These are phyloP conservation scores for Dendryphion nanum DNA, from an alignment of 2,329 filamentous ascomycete species.

Conservation along the genomic window DNA sequence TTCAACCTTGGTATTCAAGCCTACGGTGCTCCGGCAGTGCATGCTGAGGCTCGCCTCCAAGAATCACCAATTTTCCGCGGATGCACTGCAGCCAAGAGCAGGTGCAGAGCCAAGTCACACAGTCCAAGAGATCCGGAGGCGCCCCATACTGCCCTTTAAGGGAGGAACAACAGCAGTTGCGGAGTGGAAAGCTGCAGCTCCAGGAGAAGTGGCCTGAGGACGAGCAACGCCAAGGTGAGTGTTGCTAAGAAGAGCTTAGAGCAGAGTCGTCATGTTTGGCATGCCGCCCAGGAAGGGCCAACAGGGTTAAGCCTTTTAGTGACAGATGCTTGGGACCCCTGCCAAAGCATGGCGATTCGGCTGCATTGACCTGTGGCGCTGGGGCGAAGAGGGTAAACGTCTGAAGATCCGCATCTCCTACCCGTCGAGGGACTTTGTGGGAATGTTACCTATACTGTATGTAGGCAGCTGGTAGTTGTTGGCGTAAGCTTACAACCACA, in stretches of 20 bases:
- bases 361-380: not conserved
- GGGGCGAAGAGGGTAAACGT: slow-evolving; percentile 1
- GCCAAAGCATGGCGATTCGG: slow-evolving; percentile 4
- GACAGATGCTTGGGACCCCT: slow-evolving; percentile 20
- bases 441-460: too few relatives aligned
- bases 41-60: slow-evolving; percentile 1
- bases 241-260: slow-evolving; percentile 15
- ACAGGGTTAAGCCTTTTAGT: slow-evolving; percentile 17
- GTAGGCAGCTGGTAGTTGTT: too few relatives aligned
- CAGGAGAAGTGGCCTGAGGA: slow-evolving; percentile 6
- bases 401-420: slow-evolving; percentile 6
- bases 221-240: slow-evolving; percentile 13
- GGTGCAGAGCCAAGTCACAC: slow-evolving; percentile 27
- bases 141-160: too few relatives aligned
- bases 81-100: slow-evolving; percentile 17
- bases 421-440: too few relatives aligned
- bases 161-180: too few relatives aligned
- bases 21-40: slow-evolving; percentile 2
- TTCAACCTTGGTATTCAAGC: slow-evolving; percentile 6
- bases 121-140: slow-evolving; percentile 10
- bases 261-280: slow-evolving; percentile 7
- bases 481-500: too few relatives aligned
- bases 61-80: not conserved
- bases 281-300: slow-evolving; percentile 10
- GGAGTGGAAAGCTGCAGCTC: too few relatives aligned